phyloP scores from a whole-genome alignment of 768 basidiomycete species.

The Pleurotus giganteus region DNA sequence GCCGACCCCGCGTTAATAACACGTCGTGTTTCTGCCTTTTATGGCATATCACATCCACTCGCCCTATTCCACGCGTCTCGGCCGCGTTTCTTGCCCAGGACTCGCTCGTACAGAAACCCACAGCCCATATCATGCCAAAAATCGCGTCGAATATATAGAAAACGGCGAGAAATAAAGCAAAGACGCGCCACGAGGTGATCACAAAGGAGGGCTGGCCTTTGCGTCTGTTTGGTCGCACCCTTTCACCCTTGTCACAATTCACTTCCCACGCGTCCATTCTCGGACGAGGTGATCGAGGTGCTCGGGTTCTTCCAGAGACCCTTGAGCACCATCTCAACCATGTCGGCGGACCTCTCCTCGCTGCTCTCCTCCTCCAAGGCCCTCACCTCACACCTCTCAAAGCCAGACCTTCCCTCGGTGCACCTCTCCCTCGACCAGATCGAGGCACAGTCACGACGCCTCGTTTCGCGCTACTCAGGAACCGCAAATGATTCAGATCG shows the following conservation, averaged over 20 bases:
- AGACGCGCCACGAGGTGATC: neutral
- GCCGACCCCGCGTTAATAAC: constrained; percentile 6
- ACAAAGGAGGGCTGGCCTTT: neutral
- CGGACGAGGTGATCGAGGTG: neutral
- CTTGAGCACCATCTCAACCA: constrained; percentile 5
- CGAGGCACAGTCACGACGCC: constrained; percentile 85
- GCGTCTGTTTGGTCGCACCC: neutral
- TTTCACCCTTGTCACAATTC: neutral
- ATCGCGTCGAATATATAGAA: neutral
- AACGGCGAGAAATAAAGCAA: neutral
- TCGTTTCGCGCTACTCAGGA: constrained; percentile 70
- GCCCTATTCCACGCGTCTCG: neutral
- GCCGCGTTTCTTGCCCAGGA: neutral
- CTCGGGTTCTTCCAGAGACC: constrained; percentile 7
- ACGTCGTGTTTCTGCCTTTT: constrained; percentile 11
- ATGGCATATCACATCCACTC: neutral
- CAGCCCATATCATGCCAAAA: neutral
- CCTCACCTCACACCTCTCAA: constrained; percentile 73
- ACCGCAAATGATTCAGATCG: constrained; percentile 65
- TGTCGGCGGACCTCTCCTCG: constrained; percentile 62
- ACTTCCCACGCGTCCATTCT: neutral
- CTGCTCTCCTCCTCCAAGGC: constrained; percentile 68
- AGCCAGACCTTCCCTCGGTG: constrained; percentile 83
- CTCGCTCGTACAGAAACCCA: neutral
- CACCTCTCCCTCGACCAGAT: constrained; percentile 93